Evolutionary conservation across 495 filamentous ascomycete genomes (phyloP).

Genomic region (Hypoxylon rickii): DNA sequence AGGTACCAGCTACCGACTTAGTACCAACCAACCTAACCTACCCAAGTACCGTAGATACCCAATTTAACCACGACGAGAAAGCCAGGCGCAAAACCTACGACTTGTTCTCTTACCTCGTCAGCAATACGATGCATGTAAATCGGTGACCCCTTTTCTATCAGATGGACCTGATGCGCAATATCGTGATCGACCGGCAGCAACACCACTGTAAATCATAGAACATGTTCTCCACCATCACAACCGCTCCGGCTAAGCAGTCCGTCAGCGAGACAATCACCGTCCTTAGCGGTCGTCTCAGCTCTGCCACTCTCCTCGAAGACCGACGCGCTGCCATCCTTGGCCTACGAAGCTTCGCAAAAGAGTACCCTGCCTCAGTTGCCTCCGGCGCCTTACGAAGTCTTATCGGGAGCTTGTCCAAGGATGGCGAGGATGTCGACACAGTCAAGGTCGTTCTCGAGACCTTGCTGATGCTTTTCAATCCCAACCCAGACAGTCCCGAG

Average conservation of each 20-base stretch:
- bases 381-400: slow-evolving; percentile 85
- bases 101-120: neutral
- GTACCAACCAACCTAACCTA: slow-evolving; percentile 6
- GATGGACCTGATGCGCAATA: slow-evolving; percentile 41
- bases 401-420: slow-evolving; percentile 81
- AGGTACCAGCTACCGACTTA: too few relatives aligned
- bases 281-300: slow-evolving; percentile 81
- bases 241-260: slow-evolving; percentile 93
- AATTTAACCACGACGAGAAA: neutral
- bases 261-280: slow-evolving; percentile 91
- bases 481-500: slow-evolving; percentile 70
- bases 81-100: slow-evolving; percentile 4
- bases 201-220: slow-evolving; percentile 37
- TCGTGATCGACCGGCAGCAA: slow-evolving; percentile 25
- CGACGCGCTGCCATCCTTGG: slow-evolving; percentile 90
- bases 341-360: slow-evolving; percentile 91
- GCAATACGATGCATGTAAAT: slow-evolving; percentile 31
- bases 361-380: slow-evolving; percentile 95
- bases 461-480: slow-evolving; percentile 84
- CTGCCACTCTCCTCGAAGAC: slow-evolving; percentile 89
- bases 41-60: neutral
- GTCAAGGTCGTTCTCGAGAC: slow-evolving; percentile 94
- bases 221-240: slow-evolving; percentile 84
- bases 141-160: slow-evolving; percentile 34
- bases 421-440: slow-evolving; percentile 95